phyloP scores from a whole-genome alignment of 1,284 basidiomycete species.

The Tremellales sp. region DNA sequence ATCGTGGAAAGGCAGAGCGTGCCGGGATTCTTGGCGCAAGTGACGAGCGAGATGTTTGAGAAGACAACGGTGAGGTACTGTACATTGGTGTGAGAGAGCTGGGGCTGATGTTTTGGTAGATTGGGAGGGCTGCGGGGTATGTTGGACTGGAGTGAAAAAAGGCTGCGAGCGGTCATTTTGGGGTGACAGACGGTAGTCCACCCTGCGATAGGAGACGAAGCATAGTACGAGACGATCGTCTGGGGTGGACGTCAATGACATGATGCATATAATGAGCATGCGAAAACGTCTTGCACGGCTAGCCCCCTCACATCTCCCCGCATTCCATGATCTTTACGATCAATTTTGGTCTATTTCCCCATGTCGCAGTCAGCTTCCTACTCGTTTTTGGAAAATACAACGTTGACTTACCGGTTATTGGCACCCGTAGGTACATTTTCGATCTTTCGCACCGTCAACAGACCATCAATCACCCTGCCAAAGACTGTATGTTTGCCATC shows the following conservation, averaged over 20 bases:
- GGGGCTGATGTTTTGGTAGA: conserved; percentile 16
- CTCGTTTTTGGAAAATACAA: conserved; percentile 61
- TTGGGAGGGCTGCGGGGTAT: conserved; percentile 43
- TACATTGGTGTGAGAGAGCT: not conserved
- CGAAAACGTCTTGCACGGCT: no score
- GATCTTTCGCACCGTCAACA: conserved; percentile 87
- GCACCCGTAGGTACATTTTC: conserved; percentile 86
- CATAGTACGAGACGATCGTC: no score
- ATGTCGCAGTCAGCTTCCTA: conserved; percentile 64
- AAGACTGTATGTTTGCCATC: conserved; percentile 95
- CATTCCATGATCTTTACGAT: conserved; percentile 46
- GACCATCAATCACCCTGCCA: conserved; percentile 79
- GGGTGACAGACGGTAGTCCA: not conserved
- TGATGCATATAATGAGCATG: no score
- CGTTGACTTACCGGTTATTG: conserved; percentile 37
- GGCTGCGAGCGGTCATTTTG: not conserved
- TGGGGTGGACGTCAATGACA: no score
- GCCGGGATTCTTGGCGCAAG: conserved; percentile 53
- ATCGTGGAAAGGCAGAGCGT: conserved; percentile 52
- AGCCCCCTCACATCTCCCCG: conserved; percentile 52
- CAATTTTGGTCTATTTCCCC: conserved; percentile 17
- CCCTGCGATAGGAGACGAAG: no score
- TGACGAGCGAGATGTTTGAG: conserved; percentile 53
- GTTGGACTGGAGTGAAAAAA: conserved; percentile 35
- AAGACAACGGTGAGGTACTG: conserved; percentile 44